Base-by-base conservation (phyloP, 768 basidiomycete species). In the Galerina sulciceps region DNA sequence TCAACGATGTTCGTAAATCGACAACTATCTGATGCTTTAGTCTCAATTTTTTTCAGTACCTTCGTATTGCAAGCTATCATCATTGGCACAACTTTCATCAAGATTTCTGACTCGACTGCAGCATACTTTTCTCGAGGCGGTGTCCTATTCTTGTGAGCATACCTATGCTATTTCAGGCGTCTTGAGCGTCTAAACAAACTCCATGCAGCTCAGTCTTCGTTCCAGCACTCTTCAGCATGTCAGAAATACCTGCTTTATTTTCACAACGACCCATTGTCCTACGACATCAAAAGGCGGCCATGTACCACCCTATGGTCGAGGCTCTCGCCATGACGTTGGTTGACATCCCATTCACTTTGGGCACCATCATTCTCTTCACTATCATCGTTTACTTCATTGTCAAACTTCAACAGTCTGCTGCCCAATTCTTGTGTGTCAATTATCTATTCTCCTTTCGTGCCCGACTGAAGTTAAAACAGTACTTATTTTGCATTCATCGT, bases 61-160 rank as follows among this genome's bases (percentile, higher is more conserved):
- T 75, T 75, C 49, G 66, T 82, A 35, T 59, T 80, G 17, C 73
- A 76, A 56, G 69, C 63, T 20, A 54, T 78, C 41, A 76, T 80
- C 62, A 76, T 86, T 53, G 88, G 89, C 8, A 86, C 85, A 0
- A 80, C 87, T 42, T 91, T 89, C 77, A 77, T 83, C 57, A 73
- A 76, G 6, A 72, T 86, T 42, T 75, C 79, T 2, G 76, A 84
- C 15, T 67, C 73, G 15, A 88, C 89, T 0, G 64, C 75, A 4
- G 85, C 82, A 17, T 86, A 85, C 69, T 91, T 88, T 73, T 85
- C 86, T 14, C 81, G 90, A 23, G 90, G 88, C 31, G 85, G 90
- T 76, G 76, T 89, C 13, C 71, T 93, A 23, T 91, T 89, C 79
- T 90, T 91, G 81, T 85, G 73, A 34, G 81, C 73, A 37, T 2